Evolutionary conservation across 306 rosid genomes (phyloP).

Genomic region (Medicago lupulina): DNA sequence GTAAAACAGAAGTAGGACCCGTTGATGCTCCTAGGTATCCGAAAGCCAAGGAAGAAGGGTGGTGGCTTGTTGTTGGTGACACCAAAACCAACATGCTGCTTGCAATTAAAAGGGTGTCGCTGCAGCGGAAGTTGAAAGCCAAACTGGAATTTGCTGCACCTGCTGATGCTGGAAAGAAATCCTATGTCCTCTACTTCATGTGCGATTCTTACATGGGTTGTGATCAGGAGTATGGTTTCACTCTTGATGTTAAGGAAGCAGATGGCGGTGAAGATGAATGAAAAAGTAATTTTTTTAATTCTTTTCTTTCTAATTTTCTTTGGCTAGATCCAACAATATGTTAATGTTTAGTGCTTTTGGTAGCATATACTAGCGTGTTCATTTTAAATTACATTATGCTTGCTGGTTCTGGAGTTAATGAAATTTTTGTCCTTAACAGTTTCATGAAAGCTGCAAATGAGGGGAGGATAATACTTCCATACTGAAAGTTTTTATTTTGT

Average conservation of each 20-base stretch:
- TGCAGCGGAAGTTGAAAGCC: constrained; percentile 74
- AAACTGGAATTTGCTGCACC: constrained; percentile 82
- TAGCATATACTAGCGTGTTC: constrained; percentile 5
- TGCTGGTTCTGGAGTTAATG: neutral
- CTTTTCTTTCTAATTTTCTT: neutral
- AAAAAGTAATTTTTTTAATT: constrained; percentile 31
- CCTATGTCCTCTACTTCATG: constrained; percentile 80
- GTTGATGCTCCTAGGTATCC: constrained; percentile 24
- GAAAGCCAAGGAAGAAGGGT: constrained; percentile 50
- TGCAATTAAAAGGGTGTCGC: constrained; percentile 79
- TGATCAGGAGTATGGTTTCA: constrained; percentile 83
- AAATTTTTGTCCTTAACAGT: constrained; percentile 27
- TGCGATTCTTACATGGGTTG: constrained; percentile 94
- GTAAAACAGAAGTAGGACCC: constrained; percentile 4
- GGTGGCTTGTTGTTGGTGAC: constrained; percentile 97
- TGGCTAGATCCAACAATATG: constrained; percentile 6
- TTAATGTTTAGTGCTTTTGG: neutral
- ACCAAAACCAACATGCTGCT: constrained; percentile 72
- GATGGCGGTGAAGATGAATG: constrained; percentile 56
- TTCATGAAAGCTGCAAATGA: constrained; percentile 53
- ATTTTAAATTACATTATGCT: constrained; percentile 1
- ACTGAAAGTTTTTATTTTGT: constrained; percentile 58
- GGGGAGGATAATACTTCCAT: constrained; percentile 43
- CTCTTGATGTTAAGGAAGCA: constrained; percentile 68
- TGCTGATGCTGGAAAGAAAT: constrained; percentile 73